Evolutionary conservation across 768 basidiomycete genomes (phyloP).

Genomic region (Tylopilus sp.): DNA sequence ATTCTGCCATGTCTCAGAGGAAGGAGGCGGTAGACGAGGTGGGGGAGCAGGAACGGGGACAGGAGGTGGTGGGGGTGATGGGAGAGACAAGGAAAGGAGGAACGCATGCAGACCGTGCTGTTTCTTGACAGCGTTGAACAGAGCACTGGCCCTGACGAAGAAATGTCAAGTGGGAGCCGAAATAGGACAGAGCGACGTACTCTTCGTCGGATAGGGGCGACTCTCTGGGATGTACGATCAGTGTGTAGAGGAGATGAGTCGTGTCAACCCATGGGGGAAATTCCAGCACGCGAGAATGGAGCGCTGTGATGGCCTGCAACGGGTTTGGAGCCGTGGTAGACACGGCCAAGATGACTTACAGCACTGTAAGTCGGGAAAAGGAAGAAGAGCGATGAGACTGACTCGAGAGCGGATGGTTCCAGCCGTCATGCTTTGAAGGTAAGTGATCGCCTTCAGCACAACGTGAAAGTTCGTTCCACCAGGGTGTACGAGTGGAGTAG

Average conservation of each 20-base stretch:
- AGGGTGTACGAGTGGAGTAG: slow-evolving; percentile 54
- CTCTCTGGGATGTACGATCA: slow-evolving; percentile 71
- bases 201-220: slow-evolving; percentile 76
- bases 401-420: slow-evolving; percentile 88
- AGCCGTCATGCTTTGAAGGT: slow-evolving; percentile 69
- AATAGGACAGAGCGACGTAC: slow-evolving; percentile 43
- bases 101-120: slow-evolving; percentile 79
- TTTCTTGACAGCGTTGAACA: slow-evolving; percentile 86
- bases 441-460: slow-evolving; percentile 77
- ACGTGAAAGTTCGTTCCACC: slow-evolving; percentile 83
- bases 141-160: slow-evolving; percentile 58
- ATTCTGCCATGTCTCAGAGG: slow-evolving; percentile 23
- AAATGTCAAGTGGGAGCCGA: slow-evolving; percentile 7
- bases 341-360: slow-evolving; percentile 72
- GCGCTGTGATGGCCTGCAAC: slow-evolving; percentile 68
- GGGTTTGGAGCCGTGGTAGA: slow-evolving; percentile 83
- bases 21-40: slow-evolving; percentile 62
- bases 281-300: slow-evolving; percentile 64
- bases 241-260: slow-evolving; percentile 64
- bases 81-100: slow-evolving; percentile 61
- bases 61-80: slow-evolving; percentile 59
- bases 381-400: slow-evolving; percentile 29
- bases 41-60: slow-evolving; percentile 62
- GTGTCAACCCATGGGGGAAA: slow-evolving; percentile 82
- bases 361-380: slow-evolving; percentile 8